Conservation (phyloP, 257 asterid genomes). For the Penstemon eatonii region DNA sequence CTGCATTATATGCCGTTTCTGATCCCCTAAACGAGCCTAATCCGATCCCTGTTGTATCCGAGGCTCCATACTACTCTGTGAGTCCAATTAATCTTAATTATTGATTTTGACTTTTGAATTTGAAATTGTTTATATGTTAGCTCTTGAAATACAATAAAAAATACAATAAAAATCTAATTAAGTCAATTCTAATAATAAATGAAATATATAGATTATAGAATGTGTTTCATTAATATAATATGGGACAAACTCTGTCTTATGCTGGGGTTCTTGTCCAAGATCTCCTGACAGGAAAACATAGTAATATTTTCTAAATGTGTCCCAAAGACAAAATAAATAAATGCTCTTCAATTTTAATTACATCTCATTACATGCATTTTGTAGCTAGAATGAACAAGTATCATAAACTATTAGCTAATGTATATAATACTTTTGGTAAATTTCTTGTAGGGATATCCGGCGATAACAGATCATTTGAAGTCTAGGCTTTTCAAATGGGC, state of each 20-base stretch:
- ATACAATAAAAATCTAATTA: neutral
- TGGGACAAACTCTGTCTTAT: conserved; percentile 38
- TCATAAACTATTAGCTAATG: neutral
- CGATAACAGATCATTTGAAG: too few relatives aligned
- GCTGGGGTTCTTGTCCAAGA: conserved; percentile 35
- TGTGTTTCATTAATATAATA: neutral
- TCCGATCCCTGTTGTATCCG: conserved; percentile 65
- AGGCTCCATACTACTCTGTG: conserved; percentile 83
- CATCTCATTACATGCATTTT: neutral
- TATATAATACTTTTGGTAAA: too few relatives aligned
- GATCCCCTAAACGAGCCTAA: conserved; percentile 33
- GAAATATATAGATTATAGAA: too few relatives aligned
- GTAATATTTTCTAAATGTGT: conserved; percentile 31
- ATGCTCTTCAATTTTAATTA: neutral
- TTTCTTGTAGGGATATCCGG: too few relatives aligned
- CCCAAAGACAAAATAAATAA: neutral
- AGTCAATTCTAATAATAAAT: conserved; percentile 32
- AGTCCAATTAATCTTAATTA: neutral
- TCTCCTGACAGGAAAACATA: conserved; percentile 34
- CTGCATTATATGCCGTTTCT: conserved; percentile 67
- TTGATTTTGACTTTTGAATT: conserved; percentile 16
- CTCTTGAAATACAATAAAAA: conserved; percentile 16
- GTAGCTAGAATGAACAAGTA: neutral
- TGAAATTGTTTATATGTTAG: conserved; percentile 11
- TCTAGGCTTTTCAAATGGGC: too few relatives aligned